Evolutionary conservation across 2,329 filamentous ascomycete genomes (phyloP), one percentile per base, ranked within the genome.

Genomic region (Triangularia setosa): DNA sequence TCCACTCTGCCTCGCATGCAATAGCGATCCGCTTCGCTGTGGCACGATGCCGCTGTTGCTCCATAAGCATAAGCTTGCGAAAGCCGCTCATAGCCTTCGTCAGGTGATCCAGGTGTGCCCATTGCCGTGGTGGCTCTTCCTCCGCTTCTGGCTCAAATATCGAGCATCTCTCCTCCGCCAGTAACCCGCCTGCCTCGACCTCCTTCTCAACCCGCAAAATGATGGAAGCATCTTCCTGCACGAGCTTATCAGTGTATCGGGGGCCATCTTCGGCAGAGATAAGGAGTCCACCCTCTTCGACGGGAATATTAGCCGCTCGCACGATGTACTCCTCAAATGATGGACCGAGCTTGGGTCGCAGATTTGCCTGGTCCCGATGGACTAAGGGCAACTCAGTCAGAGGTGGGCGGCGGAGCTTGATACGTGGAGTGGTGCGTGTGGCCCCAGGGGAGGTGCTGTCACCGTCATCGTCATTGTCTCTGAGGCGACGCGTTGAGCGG

Each of bases 61-160:
- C 95, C 64, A 87, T 85, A 2, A 89, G 78, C 79, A 98, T 86
- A 35, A 98, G 81, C 71, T 88, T 90, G 57, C 91, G 87, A 70
- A 98, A 94, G 70, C 93, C 90, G 12, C 89, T 74, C 64, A 90
- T 89, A 66, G 96, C 93, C 56, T 89, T 88, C 55, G 90, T 82
- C 61, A 98, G 83, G 73, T 98, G 91, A 72, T 98, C 93, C 73
- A 87, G 85, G 70, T 96, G 93, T n/a, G 90, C 88, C 81, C 92
- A 98, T 72, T 95, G 92, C 60, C 85, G 83, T 0, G 87, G 85
- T 0, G 91, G 91, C 71, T 96, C 90, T 63, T 91, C 88, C 65
- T 79, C 80, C 12, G 87, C 81, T 67, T 95, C 91, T 0, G 91
- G 90, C 18, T 88, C 83, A 70, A 91, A 95, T 24, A 89, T 79